Percentiles rank a stretch among this genome's conserved stretches.
Conservation (phyloP, 805 yeast species). For the Wickerhamomyces kurtzmanii region DNA sequence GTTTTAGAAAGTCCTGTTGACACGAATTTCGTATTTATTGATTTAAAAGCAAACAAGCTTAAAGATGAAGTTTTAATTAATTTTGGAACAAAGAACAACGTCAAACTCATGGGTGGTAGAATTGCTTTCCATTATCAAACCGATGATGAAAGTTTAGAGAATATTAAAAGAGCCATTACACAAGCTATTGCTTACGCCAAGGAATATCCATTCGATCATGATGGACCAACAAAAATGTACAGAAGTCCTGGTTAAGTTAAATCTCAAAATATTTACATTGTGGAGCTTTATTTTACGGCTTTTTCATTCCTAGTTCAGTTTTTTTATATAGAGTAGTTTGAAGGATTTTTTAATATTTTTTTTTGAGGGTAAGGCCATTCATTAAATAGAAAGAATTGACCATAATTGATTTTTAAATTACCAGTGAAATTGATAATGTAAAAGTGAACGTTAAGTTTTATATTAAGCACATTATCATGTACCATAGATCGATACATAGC, state of each 20-base stretch:
- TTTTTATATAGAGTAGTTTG: no score
- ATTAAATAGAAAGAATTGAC: no score
- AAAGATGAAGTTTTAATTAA: constrained; percentile 44
- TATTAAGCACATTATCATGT: no score
- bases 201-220: constrained; percentile 38
- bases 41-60: constrained; percentile 35
- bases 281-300: no score
- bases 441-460: no score
- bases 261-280: no score
- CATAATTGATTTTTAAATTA: no score
- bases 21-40: constrained; percentile 77
- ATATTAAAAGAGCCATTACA: constrained; percentile 43
- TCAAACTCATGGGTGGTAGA: constrained; percentile 64
- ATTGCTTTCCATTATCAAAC: constrained; percentile 75
- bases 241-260: constrained; percentile 27
- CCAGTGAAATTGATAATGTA: no score
- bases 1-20: constrained; percentile 65
- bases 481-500: no score
- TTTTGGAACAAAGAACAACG: constrained; percentile 46
- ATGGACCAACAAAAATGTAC: constrained; percentile 37
- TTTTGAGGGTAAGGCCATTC: no score
- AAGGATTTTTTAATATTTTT: no score
- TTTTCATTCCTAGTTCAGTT: no score
- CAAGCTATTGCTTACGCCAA: constrained; percentile 49
- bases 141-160: constrained; percentile 42